These are phyloP conservation scores for Coniella lustricola DNA, from an alignment of 2,329 filamentous ascomycete genomes.

Conservation along the genomic window DNA sequence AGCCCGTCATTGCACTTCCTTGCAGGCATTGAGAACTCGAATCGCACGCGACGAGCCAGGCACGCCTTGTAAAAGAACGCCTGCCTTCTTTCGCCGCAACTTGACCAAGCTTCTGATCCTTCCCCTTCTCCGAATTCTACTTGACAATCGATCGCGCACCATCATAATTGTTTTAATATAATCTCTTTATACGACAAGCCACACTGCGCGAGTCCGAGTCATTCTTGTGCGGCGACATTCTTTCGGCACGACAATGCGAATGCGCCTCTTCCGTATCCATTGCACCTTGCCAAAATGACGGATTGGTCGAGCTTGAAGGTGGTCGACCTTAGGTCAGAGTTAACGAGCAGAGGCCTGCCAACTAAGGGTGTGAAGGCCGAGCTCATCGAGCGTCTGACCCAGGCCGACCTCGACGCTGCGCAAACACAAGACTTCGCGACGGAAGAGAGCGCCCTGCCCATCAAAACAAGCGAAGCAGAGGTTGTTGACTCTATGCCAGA, in stretches of 20 bases:
- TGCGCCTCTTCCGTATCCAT: not conserved
- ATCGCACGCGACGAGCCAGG: constrained; percentile 11
- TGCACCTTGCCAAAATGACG: constrained; percentile 31
- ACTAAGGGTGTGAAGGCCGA: constrained; percentile 66
- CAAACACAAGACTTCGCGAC: constrained; percentile 10
- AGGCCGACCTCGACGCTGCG: constrained; percentile 27
- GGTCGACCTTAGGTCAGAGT: constrained; percentile 65
- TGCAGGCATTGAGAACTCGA: constrained; percentile 4
- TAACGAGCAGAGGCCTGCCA: constrained; percentile 64
- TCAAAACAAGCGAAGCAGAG: not conserved
- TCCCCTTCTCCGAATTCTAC: not conserved
- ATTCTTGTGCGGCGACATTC: not conserved
- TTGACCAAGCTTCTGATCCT: not conserved
- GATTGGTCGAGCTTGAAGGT: constrained; percentile 61
- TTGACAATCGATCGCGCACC: not conserved
- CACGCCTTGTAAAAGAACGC: constrained; percentile 11
- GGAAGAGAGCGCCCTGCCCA: constrained; percentile 18
- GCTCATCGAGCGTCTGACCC: constrained; percentile 57
- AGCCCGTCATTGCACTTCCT: constrained; percentile 8
- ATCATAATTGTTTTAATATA: too few relatives aligned
- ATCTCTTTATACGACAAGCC: not conserved
- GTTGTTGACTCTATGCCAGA: constrained; percentile 20
- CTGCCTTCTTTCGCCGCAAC: constrained; percentile 5
- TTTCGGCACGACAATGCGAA: constrained; percentile 7
- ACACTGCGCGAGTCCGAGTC: not conserved